phyloP scores from a whole-genome alignment of 805 yeast species.

The Metschnikowia bowlesiae region DNA sequence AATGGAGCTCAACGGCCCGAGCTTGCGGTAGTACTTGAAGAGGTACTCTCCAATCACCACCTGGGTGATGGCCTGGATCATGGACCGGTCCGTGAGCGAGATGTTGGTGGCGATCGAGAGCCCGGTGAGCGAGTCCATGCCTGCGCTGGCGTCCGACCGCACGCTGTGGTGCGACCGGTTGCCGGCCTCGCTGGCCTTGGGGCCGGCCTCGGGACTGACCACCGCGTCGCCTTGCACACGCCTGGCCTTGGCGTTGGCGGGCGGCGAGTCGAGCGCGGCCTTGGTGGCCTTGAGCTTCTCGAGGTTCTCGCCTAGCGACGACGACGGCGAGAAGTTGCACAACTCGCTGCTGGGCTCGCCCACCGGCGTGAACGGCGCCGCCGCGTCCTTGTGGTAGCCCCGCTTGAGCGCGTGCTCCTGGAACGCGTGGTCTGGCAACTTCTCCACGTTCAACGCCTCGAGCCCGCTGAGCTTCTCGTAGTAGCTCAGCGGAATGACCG shows the following conservation, averaged over 20 bases:
- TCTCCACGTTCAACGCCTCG: conserved; percentile 41
- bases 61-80: conserved; percentile 84
- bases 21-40: conserved; percentile 75
- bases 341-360: conserved; percentile 18
- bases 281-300: conserved; percentile 1
- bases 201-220: too few species aligned
- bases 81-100: conserved; percentile 62
- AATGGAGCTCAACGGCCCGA: conserved; percentile 69
- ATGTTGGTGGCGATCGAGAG: conserved; percentile 56
- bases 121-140: conserved; percentile 32
- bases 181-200: too few species aligned
- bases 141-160: conserved; percentile 24
- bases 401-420: conserved; percentile 45
- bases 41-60: conserved; percentile 90
- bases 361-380: conserved; percentile 19
- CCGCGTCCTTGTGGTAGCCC: conserved; percentile 37
- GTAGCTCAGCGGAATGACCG: conserved; percentile 60
- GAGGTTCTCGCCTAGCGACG: conserved; percentile 8
- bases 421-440: conserved; percentile 42
- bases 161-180: conserved; percentile 25
- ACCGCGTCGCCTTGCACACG: too few species aligned
- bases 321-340: conserved; percentile 20
- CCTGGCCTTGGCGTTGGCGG: background rate
- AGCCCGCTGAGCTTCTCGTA: conserved; percentile 53
- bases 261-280: conserved; percentile 6